Evolutionary conservation across 2,329 filamentous ascomycete genomes (phyloP).

Genomic region (Colletotrichum aenigma): DNA sequence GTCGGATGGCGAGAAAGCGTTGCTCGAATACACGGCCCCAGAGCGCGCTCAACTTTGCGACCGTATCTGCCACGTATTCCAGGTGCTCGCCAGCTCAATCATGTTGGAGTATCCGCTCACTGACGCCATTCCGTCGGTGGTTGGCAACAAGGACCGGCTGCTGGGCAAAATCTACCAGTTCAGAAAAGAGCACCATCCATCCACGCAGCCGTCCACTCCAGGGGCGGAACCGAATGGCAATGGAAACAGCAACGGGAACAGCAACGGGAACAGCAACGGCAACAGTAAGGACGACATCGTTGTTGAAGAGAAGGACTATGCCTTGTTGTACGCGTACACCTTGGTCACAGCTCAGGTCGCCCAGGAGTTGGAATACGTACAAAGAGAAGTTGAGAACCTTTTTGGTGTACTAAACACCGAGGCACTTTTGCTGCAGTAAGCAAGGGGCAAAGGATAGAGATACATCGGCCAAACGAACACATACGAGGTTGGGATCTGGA

Average conservation of each 20-base stretch:
- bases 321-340: conserved; percentile 89
- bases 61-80: conserved; percentile 86
- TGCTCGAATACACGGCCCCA: conserved; percentile 77
- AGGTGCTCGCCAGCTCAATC: conserved; percentile 88
- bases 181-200: conserved; percentile 66
- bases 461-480: background rate
- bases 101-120: conserved; percentile 94
- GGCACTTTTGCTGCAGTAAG: conserved; percentile 58
- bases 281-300: conserved; percentile 32
- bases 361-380: conserved; percentile 65
- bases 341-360: conserved; percentile 71
- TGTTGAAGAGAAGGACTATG: conserved; percentile 81
- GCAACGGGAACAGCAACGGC: conserved; percentile 10
- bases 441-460: background rate
- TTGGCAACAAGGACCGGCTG: conserved; percentile 79
- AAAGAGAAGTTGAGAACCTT: conserved; percentile 64
- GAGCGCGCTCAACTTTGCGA: conserved; percentile 84
- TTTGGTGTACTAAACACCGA: conserved; percentile 69
- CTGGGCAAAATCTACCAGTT: conserved; percentile 90
- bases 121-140: conserved; percentile 84
- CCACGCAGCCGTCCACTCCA: conserved; percentile 27
- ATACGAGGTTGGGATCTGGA: background rate
- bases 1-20: conserved; percentile 79
- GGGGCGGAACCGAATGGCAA: conserved; percentile 23
- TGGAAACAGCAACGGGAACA: conserved; percentile 1